A percentile compares a stretch with the other conserved stretches of the same genome.
Conservation (phyloP, 208 protist genomes). For the Crithidia acanthocephali region DNA sequence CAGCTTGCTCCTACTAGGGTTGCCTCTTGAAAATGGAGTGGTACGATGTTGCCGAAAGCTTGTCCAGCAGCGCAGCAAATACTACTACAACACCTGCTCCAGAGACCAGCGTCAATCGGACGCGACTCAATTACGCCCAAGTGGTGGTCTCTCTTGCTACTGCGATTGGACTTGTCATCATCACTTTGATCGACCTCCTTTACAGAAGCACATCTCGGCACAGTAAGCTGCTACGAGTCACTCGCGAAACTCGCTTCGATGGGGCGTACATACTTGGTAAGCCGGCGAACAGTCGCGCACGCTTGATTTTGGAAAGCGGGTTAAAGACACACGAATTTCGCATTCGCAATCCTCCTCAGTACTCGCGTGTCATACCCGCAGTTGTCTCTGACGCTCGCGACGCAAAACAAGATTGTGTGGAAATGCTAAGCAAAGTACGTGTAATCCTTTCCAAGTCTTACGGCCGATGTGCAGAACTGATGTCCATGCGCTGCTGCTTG, state of each 20-base stretch:
- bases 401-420: slow-evolving; percentile 63
- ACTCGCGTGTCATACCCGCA: slow-evolving; percentile 58
- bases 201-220: slow-evolving; percentile 62
- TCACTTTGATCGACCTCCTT: slow-evolving; percentile 63
- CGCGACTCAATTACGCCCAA: slow-evolving; percentile 66
- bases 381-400: slow-evolving; percentile 76
- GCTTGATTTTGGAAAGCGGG: slow-evolving; percentile 76
- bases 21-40: background rate
- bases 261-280: slow-evolving; percentile 75
- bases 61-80: background rate
- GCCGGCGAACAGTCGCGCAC: slow-evolving; percentile 36
- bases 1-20: no score
- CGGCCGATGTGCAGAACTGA: slow-evolving; percentile 63
- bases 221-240: slow-evolving; percentile 51
- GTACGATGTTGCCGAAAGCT: background rate
- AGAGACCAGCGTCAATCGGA: slow-evolving; percentile 21
- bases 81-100: background rate
- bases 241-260: slow-evolving; percentile 79
- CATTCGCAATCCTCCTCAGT: slow-evolving; percentile 68
- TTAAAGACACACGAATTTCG: slow-evolving; percentile 64
- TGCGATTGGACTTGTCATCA: slow-evolving; percentile 64
- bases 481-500: slow-evolving; percentile 90
- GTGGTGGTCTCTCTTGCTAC: slow-evolving; percentile 78
- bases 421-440: slow-evolving; percentile 80
- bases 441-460: slow-evolving; percentile 54